Evolutionary conservation across 768 basidiomycete species (phyloP).

Genomic region (Mycena chlorophos): DNA sequence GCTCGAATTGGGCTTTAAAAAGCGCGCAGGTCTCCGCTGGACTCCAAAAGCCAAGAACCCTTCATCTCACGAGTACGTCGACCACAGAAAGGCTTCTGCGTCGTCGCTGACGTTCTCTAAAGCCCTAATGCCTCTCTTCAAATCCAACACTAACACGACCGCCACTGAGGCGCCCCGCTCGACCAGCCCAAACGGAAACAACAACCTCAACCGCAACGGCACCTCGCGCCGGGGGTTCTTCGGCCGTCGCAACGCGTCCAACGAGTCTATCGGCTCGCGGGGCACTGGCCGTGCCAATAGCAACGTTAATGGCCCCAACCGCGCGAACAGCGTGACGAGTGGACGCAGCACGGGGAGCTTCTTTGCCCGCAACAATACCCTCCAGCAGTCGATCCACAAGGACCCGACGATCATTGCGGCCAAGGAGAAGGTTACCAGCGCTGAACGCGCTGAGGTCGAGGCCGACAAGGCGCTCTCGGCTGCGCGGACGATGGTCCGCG

Average conservation of each 20-base stretch:
- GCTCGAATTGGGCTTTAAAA: background rate
- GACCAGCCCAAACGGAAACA: too few relatives aligned
- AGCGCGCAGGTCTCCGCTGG: background rate
- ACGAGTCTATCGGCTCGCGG: constrained; percentile 1
- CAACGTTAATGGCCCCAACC: too few relatives aligned
- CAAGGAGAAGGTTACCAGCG: constrained; percentile 39
- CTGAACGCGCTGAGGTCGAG: constrained; percentile 34
- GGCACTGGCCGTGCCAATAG: too few relatives aligned
- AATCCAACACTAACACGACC: constrained; percentile 14
- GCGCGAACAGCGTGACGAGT: constrained; percentile 1
- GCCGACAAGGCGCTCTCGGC: constrained; percentile 36
- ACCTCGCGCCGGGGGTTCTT: constrained; percentile 14
- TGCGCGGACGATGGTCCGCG: constrained; percentile 34
- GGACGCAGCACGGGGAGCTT: constrained; percentile 5
- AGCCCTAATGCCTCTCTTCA: constrained; percentile 24
- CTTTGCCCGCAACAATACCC: constrained; percentile 13
- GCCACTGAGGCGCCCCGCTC: background rate
- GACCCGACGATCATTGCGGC: constrained; percentile 39
- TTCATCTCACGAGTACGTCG: background rate
- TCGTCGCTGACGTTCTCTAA: background rate
- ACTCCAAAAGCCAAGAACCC: background rate
- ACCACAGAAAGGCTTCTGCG: too few relatives aligned
- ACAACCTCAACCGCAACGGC: too few relatives aligned
- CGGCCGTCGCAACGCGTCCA: constrained; percentile 18
- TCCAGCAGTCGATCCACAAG: constrained; percentile 11